Evolutionary conservation across 2,329 filamentous ascomycete genomes (phyloP).

Genomic region (Phialocephala subalpina): DNA sequence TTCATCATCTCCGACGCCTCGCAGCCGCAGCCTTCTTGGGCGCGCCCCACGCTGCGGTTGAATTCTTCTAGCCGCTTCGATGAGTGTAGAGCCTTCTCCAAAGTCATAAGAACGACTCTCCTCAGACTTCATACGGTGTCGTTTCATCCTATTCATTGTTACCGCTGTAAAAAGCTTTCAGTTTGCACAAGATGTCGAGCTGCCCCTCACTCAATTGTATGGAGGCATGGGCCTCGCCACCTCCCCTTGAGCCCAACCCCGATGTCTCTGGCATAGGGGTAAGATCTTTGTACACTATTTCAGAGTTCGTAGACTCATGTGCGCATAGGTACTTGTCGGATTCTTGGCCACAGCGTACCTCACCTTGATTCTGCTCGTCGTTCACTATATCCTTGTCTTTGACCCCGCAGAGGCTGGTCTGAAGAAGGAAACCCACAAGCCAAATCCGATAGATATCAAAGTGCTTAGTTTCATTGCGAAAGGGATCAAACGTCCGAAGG

Average conservation of each 20-base stretch:
- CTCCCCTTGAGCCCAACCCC: constrained; percentile 8
- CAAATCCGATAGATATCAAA: background rate
- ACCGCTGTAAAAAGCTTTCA: background rate
- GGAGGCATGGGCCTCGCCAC: background rate
- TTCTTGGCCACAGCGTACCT: constrained; percentile 11
- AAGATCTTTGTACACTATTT: background rate
- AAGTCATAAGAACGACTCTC: no score
- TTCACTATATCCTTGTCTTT: background rate
- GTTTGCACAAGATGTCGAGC: background rate
- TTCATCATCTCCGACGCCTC: no score
- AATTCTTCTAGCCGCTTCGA: no score
- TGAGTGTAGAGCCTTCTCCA: no score
- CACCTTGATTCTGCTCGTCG: background rate
- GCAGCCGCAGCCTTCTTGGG: no score
- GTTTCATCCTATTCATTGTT: background rate
- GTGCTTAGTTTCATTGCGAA: background rate
- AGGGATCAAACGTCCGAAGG: background rate
- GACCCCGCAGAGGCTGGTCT: background rate
- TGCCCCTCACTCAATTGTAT: background rate
- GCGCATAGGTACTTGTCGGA: constrained; percentile 2
- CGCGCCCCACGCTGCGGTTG: no score
- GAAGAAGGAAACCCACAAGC: background rate
- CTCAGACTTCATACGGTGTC: background rate
- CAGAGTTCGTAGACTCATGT: background rate
- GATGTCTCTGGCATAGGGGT: constrained; percentile 12